Percentiles rank a stretch among this genome's conserved stretches.
Evolutionary conservation across 225 moss, liverwort and hornwort species (phyloP).

Genomic region (Asterella californica): DNA sequence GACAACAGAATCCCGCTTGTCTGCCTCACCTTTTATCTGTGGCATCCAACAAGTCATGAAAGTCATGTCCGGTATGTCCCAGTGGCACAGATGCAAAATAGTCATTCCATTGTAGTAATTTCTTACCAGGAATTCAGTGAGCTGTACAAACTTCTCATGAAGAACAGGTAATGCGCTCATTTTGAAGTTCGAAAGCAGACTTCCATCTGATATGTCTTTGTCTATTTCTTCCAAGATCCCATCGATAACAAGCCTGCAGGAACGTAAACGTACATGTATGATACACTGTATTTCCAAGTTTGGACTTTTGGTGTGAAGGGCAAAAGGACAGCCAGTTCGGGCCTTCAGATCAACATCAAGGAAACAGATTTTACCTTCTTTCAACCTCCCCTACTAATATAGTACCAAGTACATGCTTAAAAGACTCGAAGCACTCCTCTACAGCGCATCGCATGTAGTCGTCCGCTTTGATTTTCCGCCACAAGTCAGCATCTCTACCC

Average conservation of each 20-base stretch:
- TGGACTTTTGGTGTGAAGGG: not conserved
- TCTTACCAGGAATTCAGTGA: slow-evolving; percentile 78
- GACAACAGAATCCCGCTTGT: slow-evolving; percentile 65
- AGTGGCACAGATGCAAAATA: not conserved
- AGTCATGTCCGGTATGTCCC: not conserved
- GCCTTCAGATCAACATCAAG: not conserved
- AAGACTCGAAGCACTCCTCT: slow-evolving; percentile 85
- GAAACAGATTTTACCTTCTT: slow-evolving; percentile 42
- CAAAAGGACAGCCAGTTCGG: not conserved
- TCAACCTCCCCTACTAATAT: slow-evolving; percentile 81
- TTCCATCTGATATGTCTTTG: slow-evolving; percentile 66
- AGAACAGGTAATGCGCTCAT: slow-evolving; percentile 70
- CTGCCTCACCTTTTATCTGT: slow-evolving; percentile 56
- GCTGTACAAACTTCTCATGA: slow-evolving; percentile 77
- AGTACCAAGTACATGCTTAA: slow-evolving; percentile 68
- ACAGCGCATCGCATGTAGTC: slow-evolving; percentile 96
- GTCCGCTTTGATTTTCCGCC: slow-evolving; percentile 75
- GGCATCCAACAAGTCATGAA: slow-evolving; percentile 10
- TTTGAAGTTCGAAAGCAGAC: slow-evolving; percentile 71
- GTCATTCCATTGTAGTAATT: not conserved
- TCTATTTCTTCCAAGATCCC: slow-evolving; percentile 75
- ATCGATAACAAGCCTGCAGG: slow-evolving; percentile 65
- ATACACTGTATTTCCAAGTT: not conserved
- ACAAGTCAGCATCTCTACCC: slow-evolving; percentile 69
- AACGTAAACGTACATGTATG: not conserved